These are phyloP conservation scores for Brassica napus DNA, from an alignment of 345 rosid genomes.

Conservation along the genomic window DNA sequence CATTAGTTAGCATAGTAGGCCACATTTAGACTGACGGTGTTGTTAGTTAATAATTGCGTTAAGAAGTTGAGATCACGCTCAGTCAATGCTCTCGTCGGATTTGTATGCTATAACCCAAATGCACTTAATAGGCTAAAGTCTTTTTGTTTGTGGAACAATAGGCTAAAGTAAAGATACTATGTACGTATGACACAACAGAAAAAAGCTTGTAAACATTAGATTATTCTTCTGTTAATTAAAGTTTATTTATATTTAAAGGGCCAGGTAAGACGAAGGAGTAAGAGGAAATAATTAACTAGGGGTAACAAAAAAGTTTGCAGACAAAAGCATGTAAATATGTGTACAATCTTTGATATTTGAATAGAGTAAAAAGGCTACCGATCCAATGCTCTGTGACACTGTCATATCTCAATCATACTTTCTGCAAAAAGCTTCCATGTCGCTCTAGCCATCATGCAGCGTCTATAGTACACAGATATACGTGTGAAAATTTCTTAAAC, in stretches of 20 bases:
- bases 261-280: not conserved
- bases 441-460: constrained; percentile 10
- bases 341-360: constrained; percentile 26
- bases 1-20: not conserved
- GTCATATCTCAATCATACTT: constrained; percentile 34
- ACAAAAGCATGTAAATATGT: not conserved
- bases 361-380: constrained; percentile 34
- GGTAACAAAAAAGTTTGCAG: not conserved
- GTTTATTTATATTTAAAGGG: not conserved
- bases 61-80: not conserved
- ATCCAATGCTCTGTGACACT: constrained; percentile 39
- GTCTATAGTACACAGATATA: not conserved
- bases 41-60: not conserved
- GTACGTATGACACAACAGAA: not conserved
- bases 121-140: too few relatives aligned
- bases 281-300: not conserved
- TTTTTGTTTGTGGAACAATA: too few relatives aligned
- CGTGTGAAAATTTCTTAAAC: not conserved
- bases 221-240: not conserved
- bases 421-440: constrained; percentile 41
- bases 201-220: not conserved
- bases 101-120: too few relatives aligned
- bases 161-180: not conserved
- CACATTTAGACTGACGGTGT: not conserved
- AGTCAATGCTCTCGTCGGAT: too few relatives aligned